Conservation (phyloP, 805 yeast genomes). For the Nakazawaea anatomiae region DNA sequence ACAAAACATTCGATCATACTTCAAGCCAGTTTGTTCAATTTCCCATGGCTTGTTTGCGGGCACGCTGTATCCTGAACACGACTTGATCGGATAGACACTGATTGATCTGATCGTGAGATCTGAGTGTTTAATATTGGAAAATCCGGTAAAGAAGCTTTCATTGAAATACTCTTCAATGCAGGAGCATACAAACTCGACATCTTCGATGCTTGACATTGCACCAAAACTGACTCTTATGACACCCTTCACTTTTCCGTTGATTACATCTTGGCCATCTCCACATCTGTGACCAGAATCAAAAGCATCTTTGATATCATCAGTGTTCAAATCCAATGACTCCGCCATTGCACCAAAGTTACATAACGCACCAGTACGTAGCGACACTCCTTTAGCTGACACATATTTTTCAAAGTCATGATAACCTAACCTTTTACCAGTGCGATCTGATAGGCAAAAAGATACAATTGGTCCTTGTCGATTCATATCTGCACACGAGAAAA, state of each 20-base stretch:
- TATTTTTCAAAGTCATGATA: constrained; percentile 32
- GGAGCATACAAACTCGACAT: constrained; percentile 25
- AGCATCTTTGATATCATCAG: constrained; percentile 22
- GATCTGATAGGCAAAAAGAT: constrained; percentile 24
- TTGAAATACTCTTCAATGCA: constrained; percentile 21
- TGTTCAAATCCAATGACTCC: constrained; percentile 19
- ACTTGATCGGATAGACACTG: constrained; percentile 35
- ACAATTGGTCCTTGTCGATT: constrained; percentile 33
- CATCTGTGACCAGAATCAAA: constrained; percentile 32
- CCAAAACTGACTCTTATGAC: constrained; percentile 36
- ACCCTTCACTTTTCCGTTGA: constrained; percentile 33
- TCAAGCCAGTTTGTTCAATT: constrained; percentile 25
- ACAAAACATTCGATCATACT: constrained; percentile 34
- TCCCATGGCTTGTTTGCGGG: constrained; percentile 22
- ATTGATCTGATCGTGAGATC: constrained; percentile 16
- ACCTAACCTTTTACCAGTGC: constrained; percentile 24
- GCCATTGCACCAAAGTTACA: constrained; percentile 37
- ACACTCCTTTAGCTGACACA: constrained; percentile 23
- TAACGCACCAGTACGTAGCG: constrained; percentile 35
- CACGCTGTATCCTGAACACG: constrained; percentile 30
- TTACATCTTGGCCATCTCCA: constrained; percentile 34
- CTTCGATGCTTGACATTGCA: constrained; percentile 27
- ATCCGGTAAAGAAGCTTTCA: constrained; percentile 9
- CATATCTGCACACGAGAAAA: constrained; percentile 14
- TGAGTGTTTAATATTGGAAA: background rate